Conservation (phyloP, 2,329 filamentous ascomycete species). For the Fusarium chaquense region DNA sequence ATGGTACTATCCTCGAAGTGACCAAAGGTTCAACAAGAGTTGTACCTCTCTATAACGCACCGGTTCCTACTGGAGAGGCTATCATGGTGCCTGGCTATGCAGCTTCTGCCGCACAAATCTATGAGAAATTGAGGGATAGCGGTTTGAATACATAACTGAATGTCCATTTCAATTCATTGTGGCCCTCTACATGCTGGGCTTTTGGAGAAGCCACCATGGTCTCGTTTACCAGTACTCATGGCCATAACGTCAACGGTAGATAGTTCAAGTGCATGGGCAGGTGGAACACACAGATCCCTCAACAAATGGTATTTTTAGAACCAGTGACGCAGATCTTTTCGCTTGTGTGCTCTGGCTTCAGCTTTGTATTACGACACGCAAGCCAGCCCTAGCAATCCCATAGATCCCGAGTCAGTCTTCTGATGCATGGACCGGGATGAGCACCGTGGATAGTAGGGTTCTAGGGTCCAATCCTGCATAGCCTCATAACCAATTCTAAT, state of each 20-base stretch:
- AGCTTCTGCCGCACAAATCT: conserved; percentile 41
- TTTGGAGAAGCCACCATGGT: neutral
- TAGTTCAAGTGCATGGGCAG: neutral
- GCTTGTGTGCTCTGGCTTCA: conserved; percentile 3
- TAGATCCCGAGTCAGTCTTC: conserved; percentile 27
- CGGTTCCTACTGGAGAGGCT: conserved; percentile 42
- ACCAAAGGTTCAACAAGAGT: conserved; percentile 44
- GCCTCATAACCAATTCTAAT: conserved; percentile 22
- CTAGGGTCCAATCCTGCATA: conserved; percentile 14
- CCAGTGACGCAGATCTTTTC: neutral
- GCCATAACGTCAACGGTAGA: neutral
- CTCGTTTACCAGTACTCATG: neutral
- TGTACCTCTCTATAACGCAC: conserved; percentile 47
- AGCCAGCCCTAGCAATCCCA: conserved; percentile 12
- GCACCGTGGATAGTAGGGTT: conserved; percentile 28
- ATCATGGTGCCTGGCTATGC: conserved; percentile 43
- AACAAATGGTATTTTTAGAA: conserved; percentile 10
- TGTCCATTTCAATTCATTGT: neutral
- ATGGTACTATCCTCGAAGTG: conserved; percentile 53
- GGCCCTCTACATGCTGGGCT: neutral
- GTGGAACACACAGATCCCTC: neutral
- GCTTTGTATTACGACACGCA: conserved; percentile 21
- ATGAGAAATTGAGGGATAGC: conserved; percentile 37
- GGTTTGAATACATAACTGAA: conserved; percentile 44
- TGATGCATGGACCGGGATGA: conserved; percentile 27